phyloP scores from a whole-genome alignment of 129 eudicot genomes.

The Tagetes erecta region DNA sequence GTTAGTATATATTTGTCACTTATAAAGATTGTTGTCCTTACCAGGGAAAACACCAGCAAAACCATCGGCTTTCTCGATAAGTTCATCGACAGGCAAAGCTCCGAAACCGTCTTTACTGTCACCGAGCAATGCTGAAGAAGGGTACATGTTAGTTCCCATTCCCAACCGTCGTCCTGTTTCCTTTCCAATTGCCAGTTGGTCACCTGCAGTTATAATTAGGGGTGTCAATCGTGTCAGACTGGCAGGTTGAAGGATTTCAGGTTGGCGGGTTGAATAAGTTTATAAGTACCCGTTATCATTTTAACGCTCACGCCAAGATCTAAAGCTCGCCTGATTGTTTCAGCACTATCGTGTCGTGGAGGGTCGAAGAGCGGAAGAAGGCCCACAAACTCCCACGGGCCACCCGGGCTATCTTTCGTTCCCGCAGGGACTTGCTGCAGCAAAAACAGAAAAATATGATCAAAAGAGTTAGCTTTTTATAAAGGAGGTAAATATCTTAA shows the following conservation, averaged over 20 bases:
- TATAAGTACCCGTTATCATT: conserved; percentile 75
- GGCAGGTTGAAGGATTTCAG: neutral
- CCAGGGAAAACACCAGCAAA: conserved; percentile 98
- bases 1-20: neutral
- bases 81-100: conserved; percentile 74
- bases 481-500: neutral
- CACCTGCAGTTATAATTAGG: conserved; percentile 44
- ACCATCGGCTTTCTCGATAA: conserved; percentile 89
- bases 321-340: conserved; percentile 75
- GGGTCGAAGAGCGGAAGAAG: conserved; percentile 93
- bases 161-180: conserved; percentile 92
- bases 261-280: neutral
- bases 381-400: conserved; percentile 85
- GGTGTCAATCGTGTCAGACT: neutral
- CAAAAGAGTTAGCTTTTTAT: neutral
- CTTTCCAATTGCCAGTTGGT: conserved; percentile 84
- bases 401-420: conserved; percentile 72
- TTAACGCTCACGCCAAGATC: conserved; percentile 87
- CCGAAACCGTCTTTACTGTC: conserved; percentile 50
- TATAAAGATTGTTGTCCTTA: conserved; percentile 20
- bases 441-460: neutral
- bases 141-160: conserved; percentile 94
- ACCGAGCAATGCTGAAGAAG: conserved; percentile 79
- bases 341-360: conserved; percentile 95
- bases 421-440: conserved; percentile 72